phyloP scores from a whole-genome alignment of 2,329 filamentous ascomycete species.

The Verticillium nonalfalfae region DNA sequence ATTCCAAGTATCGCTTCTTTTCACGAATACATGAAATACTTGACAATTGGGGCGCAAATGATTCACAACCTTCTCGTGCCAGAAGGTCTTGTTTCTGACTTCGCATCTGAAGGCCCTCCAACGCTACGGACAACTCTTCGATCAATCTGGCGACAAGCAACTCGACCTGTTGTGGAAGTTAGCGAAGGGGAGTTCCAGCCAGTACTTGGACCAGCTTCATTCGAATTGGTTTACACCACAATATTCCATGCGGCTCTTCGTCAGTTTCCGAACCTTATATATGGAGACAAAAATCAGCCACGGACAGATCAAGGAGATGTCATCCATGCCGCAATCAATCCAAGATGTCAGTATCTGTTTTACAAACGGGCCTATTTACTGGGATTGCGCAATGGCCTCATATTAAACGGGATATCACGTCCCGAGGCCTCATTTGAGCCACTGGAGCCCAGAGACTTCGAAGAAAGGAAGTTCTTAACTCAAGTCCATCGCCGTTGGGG shows the following conservation, averaged over 20 bases:
- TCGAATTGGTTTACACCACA: constrained; percentile 8
- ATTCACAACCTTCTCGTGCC: neutral
- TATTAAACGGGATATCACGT: neutral
- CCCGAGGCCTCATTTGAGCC: neutral
- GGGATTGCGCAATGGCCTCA: constrained; percentile 2
- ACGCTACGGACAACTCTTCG: neutral
- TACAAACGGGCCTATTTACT: constrained; percentile 7
- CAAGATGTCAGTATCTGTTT: constrained; percentile 4
- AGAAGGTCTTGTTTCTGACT: neutral
- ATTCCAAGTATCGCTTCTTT: constrained; percentile 4
- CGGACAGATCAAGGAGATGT: constrained; percentile 3
- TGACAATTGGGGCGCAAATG: constrained; percentile 1
- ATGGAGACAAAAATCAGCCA: neutral
- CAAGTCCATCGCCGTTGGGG: constrained; percentile 1
- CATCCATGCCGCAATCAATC: neutral
- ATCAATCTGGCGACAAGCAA: constrained; percentile 2
- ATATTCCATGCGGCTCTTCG: constrained; percentile 8
- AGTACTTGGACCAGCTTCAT: constrained; percentile 5
- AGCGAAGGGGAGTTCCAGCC: constrained; percentile 9
- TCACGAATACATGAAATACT: constrained; percentile 2
- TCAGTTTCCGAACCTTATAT: constrained; percentile 9
- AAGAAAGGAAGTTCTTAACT: constrained; percentile 1
- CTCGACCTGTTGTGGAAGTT: constrained; percentile 7
- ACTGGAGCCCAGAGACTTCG: neutral
- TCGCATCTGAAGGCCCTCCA: neutral